Conservation (phyloP, 108 stramenopile genomes). For the Licmophora abbreviata region DNA sequence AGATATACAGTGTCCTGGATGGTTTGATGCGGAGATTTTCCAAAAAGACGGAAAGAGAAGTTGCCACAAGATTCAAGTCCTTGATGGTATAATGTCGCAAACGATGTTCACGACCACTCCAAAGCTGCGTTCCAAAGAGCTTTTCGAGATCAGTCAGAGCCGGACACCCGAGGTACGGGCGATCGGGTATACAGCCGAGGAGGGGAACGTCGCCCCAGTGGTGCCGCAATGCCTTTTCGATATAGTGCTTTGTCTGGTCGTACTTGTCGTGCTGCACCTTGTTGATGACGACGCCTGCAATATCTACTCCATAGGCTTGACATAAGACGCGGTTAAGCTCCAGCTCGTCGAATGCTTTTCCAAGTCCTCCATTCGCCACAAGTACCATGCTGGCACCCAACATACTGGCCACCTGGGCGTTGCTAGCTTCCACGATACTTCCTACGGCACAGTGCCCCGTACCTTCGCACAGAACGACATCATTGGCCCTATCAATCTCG, state of each 20-base stretch:
- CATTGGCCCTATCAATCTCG: constrained; percentile 17
- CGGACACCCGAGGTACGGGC: constrained; percentile 80
- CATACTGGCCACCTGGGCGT: constrained; percentile 79
- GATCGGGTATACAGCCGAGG: constrained; percentile 83
- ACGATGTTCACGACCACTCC: constrained; percentile 63
- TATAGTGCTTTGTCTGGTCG: constrained; percentile 61
- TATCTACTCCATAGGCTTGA: constrained; percentile 58
- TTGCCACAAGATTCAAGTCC: constrained; percentile 69
- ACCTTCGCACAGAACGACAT: constrained; percentile 80
- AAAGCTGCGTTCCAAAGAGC: constrained; percentile 54
- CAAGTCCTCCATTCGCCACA: constrained; percentile 90
- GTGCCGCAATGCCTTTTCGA: constrained; percentile 45
- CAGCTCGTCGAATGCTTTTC: constrained; percentile 85
- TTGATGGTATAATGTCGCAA: constrained; percentile 69
- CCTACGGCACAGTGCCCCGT: constrained; percentile 92
- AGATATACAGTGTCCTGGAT: constrained; percentile 83
- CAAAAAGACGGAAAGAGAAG: constrained; percentile 71
- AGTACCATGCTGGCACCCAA: constrained; percentile 82
- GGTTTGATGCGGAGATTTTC: constrained; percentile 74
- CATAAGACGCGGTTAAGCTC: constrained; percentile 78
- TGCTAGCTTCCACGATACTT: constrained; percentile 74
- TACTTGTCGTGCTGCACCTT: constrained; percentile 82
- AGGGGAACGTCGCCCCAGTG: constrained; percentile 68
- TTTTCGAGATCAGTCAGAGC: constrained; percentile 74
- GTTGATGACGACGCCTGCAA: constrained; percentile 88